Percentiles rank a stretch among this genome's conserved stretches.
Evolutionary conservation across 352 stramenopile genomes (phyloP).

Genomic region (Elongisporangium senticosum): DNA sequence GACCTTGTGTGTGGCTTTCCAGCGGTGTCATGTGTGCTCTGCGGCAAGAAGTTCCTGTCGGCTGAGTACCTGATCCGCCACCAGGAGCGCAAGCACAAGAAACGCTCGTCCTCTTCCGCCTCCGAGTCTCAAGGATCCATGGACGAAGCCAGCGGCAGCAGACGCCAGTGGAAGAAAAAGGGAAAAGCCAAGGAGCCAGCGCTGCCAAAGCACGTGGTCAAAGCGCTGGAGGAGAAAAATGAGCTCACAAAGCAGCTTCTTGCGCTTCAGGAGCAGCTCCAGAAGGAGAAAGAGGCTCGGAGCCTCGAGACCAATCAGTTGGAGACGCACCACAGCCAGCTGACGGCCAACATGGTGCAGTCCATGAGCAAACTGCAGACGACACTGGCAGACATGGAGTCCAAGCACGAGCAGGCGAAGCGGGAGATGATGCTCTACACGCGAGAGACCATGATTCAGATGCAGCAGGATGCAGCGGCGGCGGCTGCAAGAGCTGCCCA

Average conservation of each 20-base stretch:
- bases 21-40: slow-evolving; percentile 59
- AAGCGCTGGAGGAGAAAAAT: slow-evolving; percentile 52
- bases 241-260: slow-evolving; percentile 49
- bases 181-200: slow-evolving; percentile 16
- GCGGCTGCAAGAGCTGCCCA: slow-evolving; percentile 16
- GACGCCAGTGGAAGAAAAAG: slow-evolving; percentile 10
- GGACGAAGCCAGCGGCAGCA: slow-evolving; percentile 1
- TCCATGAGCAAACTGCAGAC: slow-evolving; percentile 63
- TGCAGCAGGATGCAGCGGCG: slow-evolving; percentile 29
- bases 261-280: slow-evolving; percentile 49
- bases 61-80: slow-evolving; percentile 68
- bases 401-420: slow-evolving; percentile 52
- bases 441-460: slow-evolving; percentile 37
- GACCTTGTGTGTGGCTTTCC: not conserved
- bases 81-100: slow-evolving; percentile 55
- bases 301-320: slow-evolving; percentile 33
- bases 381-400: slow-evolving; percentile 57
- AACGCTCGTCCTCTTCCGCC: slow-evolving; percentile 13
- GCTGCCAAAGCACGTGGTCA: slow-evolving; percentile 31
- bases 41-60: slow-evolving; percentile 71
- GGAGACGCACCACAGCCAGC: slow-evolving; percentile 44
- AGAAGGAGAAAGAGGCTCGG: slow-evolving; percentile 40
- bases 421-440: slow-evolving; percentile 64
- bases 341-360: slow-evolving; percentile 38
- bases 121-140: slow-evolving; percentile 1